Evolutionary conservation across 2,329 filamentous ascomycete genomes (phyloP).

Genomic region (Sporothrix brasiliensis): DNA sequence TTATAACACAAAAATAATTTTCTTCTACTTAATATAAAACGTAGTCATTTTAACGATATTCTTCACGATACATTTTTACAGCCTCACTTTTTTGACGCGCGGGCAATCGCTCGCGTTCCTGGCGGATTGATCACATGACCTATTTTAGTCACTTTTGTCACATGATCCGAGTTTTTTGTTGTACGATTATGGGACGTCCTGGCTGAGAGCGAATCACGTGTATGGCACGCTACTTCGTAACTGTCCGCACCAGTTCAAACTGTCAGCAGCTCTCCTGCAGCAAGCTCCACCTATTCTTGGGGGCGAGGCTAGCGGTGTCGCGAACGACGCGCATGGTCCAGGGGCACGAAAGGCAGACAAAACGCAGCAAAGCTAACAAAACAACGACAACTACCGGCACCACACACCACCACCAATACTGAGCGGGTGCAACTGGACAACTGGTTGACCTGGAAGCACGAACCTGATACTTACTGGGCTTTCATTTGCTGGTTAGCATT

Average conservation of each 20-base stretch:
- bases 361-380: conserved; percentile 15
- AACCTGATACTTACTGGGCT: not conserved
- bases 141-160: too few species aligned
- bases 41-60: too few species aligned
- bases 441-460: not conserved
- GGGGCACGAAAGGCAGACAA: conserved; percentile 22
- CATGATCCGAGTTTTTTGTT: too few species aligned
- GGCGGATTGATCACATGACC: too few species aligned
- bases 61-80: too few species aligned
- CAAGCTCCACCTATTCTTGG: conserved; percentile 21
- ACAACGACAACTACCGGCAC: conserved; percentile 19
- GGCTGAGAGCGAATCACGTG: conserved; percentile 27
- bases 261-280: conserved; percentile 15
- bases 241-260: conserved; percentile 3
- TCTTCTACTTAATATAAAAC: too few species aligned
- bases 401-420: conserved; percentile 17
- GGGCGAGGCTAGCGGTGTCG: conserved; percentile 29
- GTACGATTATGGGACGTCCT: too few species aligned
- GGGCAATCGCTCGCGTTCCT: too few species aligned
- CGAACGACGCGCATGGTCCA: conserved; percentile 31
- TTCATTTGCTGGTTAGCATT: not conserved
- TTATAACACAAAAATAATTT: too few species aligned
- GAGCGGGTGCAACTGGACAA: not conserved
- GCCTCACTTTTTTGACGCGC: too few species aligned
- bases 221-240: not conserved